Conservation (phyloP, 2,329 filamentous ascomycete genomes). For the Colletotrichum filicis region DNA sequence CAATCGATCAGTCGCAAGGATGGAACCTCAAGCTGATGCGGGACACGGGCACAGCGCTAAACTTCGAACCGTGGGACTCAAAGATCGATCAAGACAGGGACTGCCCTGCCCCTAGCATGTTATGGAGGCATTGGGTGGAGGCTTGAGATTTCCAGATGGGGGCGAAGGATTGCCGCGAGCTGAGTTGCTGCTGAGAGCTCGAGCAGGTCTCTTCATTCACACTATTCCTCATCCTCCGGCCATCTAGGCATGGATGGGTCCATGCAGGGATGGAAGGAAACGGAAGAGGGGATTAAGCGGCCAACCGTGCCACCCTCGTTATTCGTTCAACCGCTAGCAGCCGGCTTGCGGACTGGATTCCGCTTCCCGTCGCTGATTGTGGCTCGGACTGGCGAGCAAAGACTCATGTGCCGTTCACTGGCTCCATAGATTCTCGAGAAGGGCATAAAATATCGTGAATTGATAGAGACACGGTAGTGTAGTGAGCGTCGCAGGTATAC, state of each 20-base stretch:
- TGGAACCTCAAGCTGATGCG: not conserved
- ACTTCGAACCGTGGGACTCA: constrained; percentile 23
- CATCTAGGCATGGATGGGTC: constrained; percentile 13
- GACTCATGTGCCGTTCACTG: not conserved
- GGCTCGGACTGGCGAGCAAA: not conserved
- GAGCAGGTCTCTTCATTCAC: not conserved
- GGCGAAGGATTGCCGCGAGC: constrained; percentile 12
- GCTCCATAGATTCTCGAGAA: not conserved
- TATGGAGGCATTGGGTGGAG: constrained; percentile 17
- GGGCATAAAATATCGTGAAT: not conserved
- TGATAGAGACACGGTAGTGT: not conserved
- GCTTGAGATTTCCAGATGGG: constrained; percentile 13
- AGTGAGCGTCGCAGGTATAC: not conserved
- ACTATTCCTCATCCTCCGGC: not conserved
- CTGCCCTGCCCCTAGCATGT: constrained; percentile 1
- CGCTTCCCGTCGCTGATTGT: constrained; percentile 21
- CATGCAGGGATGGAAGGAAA: constrained; percentile 3
- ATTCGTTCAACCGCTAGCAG: constrained; percentile 7
- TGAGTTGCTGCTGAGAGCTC: not conserved
- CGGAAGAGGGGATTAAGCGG: not conserved
- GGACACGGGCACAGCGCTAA: constrained; percentile 23
- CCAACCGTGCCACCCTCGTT: constrained; percentile 30
- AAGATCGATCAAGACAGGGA: constrained; percentile 25
- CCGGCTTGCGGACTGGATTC: constrained; percentile 17
- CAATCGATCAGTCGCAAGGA: not conserved